Conservation (phyloP, 2,329 filamentous ascomycete genomes). For the Penicillium sumatraense region DNA sequence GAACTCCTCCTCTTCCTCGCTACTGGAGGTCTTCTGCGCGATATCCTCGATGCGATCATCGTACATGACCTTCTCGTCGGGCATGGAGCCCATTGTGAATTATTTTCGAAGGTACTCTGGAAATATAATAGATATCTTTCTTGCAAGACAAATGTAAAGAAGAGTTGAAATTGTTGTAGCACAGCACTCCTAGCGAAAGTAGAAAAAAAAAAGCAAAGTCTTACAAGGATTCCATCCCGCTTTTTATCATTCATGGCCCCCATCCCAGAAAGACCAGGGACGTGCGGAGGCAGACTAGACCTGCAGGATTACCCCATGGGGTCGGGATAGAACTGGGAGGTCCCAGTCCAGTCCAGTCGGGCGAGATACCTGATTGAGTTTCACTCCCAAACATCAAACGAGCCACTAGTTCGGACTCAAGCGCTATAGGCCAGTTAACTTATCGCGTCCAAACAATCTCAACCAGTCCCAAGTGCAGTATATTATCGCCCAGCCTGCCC, state of each 20-base stretch:
- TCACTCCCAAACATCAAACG: not conserved
- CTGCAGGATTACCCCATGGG: not conserved
- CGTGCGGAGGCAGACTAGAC: not conserved
- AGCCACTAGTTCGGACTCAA: not conserved
- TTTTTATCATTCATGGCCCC: not conserved
- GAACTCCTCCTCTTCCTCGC: constrained; percentile 22
- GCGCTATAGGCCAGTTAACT: not conserved
- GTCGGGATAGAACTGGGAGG: not conserved
- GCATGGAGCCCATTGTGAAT: constrained; percentile 7
- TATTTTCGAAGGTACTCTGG: not conserved
- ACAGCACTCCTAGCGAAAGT: no score
- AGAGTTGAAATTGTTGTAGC: no score
- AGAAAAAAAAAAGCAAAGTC: not conserved
- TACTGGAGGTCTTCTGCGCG: not conserved
- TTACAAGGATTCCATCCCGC: not conserved
- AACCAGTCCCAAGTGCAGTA: not conserved
- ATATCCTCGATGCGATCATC: constrained; percentile 25
- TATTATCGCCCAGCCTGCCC: not conserved
- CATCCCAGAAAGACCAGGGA: not conserved
- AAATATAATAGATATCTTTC: no score
- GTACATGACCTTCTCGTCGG: constrained; percentile 20
- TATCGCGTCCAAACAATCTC: not conserved
- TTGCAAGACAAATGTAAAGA: no score
- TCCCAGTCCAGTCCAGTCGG: not conserved
- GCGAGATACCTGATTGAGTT: constrained; percentile 4